Percentiles rank a stretch among this genome's conserved stretches.
These are phyloP conservation scores for Colletotrichum incanum DNA, from an alignment of 2,329 filamentous ascomycete genomes.

Conservation along the genomic window DNA sequence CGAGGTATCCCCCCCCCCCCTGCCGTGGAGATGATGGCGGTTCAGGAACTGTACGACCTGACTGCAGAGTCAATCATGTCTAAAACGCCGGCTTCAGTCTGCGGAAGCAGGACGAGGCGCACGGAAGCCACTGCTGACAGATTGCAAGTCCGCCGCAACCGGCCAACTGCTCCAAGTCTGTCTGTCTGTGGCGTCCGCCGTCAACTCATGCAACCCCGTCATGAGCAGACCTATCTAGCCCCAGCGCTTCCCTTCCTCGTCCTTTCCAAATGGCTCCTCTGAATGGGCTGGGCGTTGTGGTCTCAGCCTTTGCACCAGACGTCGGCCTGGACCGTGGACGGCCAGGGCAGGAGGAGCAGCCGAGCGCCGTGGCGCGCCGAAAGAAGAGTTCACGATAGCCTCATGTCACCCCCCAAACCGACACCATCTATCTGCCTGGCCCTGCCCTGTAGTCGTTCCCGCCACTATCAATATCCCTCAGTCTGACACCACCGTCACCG, in stretches of 20 bases:
- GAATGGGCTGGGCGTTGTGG: neutral
- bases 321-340: conserved; percentile 27
- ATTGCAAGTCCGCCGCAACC: conserved; percentile 6
- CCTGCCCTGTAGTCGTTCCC: conserved; percentile 23
- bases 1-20: neutral
- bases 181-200: conserved; percentile 23
- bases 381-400: conserved; percentile 31
- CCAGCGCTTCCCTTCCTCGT: neutral
- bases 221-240: neutral
- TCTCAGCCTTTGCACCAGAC: conserved; percentile 5
- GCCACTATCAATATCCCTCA: conserved; percentile 7
- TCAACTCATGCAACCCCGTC: conserved; percentile 12
- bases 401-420: conserved; percentile 26
- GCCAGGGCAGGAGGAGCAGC: conserved; percentile 19
- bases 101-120: neutral
- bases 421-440: conserved; percentile 8
- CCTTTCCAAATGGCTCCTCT: neutral
- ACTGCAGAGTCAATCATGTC: conserved; percentile 19
- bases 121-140: neutral
- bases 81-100: conserved; percentile 24
- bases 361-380: conserved; percentile 22
- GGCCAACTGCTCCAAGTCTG: neutral
- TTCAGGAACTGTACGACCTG: conserved; percentile 16
- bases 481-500: neutral
- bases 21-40: conserved; percentile 3